Evolutionary conservation across 495 filamentous ascomycete genomes (phyloP), one percentile per base, ranked within the genome.

Genomic region (Hypoxylon trugodes): DNA sequence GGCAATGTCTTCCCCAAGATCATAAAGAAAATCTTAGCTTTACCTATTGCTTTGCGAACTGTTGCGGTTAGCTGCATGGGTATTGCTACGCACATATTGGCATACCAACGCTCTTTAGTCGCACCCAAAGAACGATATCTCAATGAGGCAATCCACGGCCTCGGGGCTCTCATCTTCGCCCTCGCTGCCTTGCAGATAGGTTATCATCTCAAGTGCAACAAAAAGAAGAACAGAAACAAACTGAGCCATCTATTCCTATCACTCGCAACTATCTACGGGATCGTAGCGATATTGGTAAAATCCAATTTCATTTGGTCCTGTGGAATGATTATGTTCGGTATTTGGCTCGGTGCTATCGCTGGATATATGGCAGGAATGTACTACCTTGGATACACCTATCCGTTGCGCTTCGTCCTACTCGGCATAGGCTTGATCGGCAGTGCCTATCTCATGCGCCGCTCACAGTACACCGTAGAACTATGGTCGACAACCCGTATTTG

Each of bases 261-360:
- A n/a, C 51, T 55, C 18, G 18, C 38, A 6, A 35, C 16, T 16
- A 43, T n/a, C 9, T 54, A 54, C 22, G 13, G 24, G 2, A 0
- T 54, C 2, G 13, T 42, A 7, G 50, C 37, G 0, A 12, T 22
- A 6, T n/a, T 13, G 15, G 37, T 54, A 4, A 42, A 42, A 21
- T 54, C 50, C 13, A 42, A 19, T 30, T 24, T 55, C 26, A 55
- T 55, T 28, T 55, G 37, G 36, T 55, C 51, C 12, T 55, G n/a
- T 18, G 51, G 26, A 45, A 24, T 43, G 18, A 13, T 35, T 35
- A 2, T 45, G n/a, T 4, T 55, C 10, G 51, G 26, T 28, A 15
- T 12, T 18, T 32, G 9, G 46, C 9, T 49, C 16, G 26, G 25
- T 32, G 8, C 13, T 42, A 10, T 41, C n/a, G 1, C 32, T 3